phyloP scores from a whole-genome alignment of 805 yeast genomes.

The Yamadazyma akitaensis region DNA sequence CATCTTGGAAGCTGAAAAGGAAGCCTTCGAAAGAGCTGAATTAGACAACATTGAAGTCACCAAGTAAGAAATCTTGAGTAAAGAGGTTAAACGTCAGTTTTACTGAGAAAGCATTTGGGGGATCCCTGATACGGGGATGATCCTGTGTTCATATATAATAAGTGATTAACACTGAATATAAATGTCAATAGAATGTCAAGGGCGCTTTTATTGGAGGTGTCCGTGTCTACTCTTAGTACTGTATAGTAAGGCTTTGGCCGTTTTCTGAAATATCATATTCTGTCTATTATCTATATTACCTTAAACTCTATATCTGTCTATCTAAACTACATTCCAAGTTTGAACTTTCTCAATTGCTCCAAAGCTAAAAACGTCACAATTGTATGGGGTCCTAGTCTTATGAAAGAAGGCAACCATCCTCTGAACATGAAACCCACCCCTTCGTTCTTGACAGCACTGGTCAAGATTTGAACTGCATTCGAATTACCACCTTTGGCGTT shows the following conservation, averaged over 20 bases:
- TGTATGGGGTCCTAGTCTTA: slow-evolving; percentile 81
- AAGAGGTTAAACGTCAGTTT: neutral
- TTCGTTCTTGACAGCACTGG: slow-evolving; percentile 57
- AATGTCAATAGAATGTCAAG: neutral
- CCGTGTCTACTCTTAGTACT: neutral
- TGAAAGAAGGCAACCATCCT: slow-evolving; percentile 88
- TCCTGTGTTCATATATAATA: neutral
- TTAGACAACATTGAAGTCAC: slow-evolving; percentile 69
- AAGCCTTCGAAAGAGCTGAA: slow-evolving; percentile 79
- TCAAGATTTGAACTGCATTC: slow-evolving; percentile 50
- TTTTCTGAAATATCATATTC: neutral
- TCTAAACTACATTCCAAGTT: slow-evolving; percentile 42
- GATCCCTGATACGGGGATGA: neutral
- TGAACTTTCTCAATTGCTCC: slow-evolving; percentile 58
- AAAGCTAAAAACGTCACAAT: slow-evolving; percentile 65
- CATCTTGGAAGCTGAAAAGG: slow-evolving; percentile 92
- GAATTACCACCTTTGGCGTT: slow-evolving; percentile 48
- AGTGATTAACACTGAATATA: neutral
- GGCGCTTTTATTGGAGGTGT: neutral
- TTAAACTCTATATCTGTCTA: neutral
- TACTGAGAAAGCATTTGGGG: neutral
- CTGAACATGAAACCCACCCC: slow-evolving; percentile 81
- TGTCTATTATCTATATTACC: neutral
- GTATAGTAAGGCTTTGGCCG: too few relatives aligned
- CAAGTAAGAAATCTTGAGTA: slow-evolving; percentile 2